Base-by-base conservation (phyloP, 1,139 yeast species). In the Pichia sp. region DNA sequence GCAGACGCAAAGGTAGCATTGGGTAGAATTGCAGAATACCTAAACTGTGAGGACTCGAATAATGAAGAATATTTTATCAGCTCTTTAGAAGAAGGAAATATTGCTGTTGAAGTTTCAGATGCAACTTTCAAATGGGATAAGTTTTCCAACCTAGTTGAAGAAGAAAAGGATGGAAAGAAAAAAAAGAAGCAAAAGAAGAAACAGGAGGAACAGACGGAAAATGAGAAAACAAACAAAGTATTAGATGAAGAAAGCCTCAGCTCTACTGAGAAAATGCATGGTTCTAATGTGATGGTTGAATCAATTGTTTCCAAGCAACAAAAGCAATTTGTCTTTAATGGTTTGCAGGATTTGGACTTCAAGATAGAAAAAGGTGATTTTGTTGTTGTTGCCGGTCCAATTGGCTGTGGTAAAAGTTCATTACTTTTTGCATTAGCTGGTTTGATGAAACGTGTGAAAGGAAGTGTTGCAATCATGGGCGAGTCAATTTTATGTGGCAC, bases 371-470 rank as follows among this genome's bases (percentile, higher is more conserved):
- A 74, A 50, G 86, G 87, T n/a, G 74, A 75, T 44, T 66, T 86
- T 39, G 70, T 81, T 2, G 83, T 95, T 63, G 66, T 86, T 42
- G 81, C 84, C 36, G 95, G 95, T n/a, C 71, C 73, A 53, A 94
- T 86, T 36, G 95, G 95, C 5, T 59, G 85, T n/a, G 95, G 95
- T 43, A 85, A 85, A 56, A 72, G 90, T 0, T 79, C 92, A 0
- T 66, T 85, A 38, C 60, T 85, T 35, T 73, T 75, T 53, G 70
- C 84, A 6, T 55, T 85, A 4, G 62, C 83, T 35, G 90, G 94
- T 69, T 67, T 55, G 64, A 53, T 44, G 67, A 66, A 38, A 71
- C 81, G 5, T 62, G 62, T 11, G 67, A 82, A 8, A 71, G 72
- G 52, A 95, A 95, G 2, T 68, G 76, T 27, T 66, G 85, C 37